Evolutionary conservation across 805 yeast genomes (phyloP), one percentile per base, ranked within the genome.

Genomic region (Dipodascopsis uninucleata): DNA sequence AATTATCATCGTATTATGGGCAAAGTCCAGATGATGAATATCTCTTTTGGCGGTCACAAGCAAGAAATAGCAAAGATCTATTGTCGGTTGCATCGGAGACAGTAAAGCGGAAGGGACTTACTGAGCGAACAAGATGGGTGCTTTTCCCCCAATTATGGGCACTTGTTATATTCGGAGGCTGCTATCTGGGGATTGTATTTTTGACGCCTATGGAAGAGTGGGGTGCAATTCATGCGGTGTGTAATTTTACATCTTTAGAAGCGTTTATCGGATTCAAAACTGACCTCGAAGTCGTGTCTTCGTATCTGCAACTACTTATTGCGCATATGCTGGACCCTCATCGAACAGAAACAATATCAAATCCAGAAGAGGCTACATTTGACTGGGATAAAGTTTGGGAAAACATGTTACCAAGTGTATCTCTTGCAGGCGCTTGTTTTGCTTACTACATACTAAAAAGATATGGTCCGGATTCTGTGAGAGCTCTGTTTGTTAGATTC

Each of bases 1-100:
- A 36, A 6, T 12, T 16, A 16, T 6, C 34, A 10, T 34, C 45
- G 16, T 34, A 24, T 18, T 41, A 41, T 21, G 45, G 45, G n/a
- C n/a, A 21, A 17, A 34, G 40, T 21, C 5, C 10, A 5, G 45
- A 41, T 18, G 45, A 41, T 21, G 20, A 14, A 10, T 34, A 28
- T 41, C 29, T 40, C 17, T 32, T 17, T 18, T 20, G 25, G 36
- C 43, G 43, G 5, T 40, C 43, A 6, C 23, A 5, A 7, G 1
- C 8, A 37, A 18, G n/a, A n/a, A n/a, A 40, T 5, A 23, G 43
- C 24, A 26, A 5, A 8, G 37, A 28, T 18, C 12, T 12, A 24
- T 14, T 10, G 4, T 18, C 40, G 5, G 23, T 22, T 7, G 32
- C 36, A 9, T 31, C 40, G 8, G 9, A 12, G 9, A 25, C 32